Evolutionary conservation across 2,329 filamentous ascomycete species (phyloP), one percentile per base, ranked within the genome.

Genomic region (Fonsecaea nubica): DNA sequence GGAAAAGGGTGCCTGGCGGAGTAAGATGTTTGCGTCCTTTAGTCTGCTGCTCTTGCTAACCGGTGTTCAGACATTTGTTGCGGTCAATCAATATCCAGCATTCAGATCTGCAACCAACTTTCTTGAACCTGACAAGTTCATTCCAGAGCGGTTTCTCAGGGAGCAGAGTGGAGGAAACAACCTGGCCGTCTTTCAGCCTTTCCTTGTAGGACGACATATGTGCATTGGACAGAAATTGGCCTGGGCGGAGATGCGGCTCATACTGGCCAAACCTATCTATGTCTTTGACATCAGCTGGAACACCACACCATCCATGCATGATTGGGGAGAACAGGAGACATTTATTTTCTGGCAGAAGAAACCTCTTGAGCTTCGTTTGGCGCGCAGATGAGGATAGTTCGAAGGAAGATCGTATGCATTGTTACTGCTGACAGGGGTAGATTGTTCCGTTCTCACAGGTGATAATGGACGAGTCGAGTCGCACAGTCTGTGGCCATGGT

Each of bases 221-320:
- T 64, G 62, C 32, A 64, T 64, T 15, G 62, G 58, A 13, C 54
- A 59, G 53, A 83, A 81, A 64, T 75, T 86, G 53, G 83, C 83
- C 2, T 84, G 83, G 58, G 76, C 80, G n/a, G 83, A 86, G 70
- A 82, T 85, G 77, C 77, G 83, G 6, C 73, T 83, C 6, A 81
- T 85, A 40, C 72, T 85, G 8, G 79, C 81, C 0, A 79, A 78
- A 2, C 70, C 85, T 5, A 68, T 85, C 1, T 85, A 78, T 73
- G 81, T 81, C 52, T 85, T 84, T 69, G 82, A 86, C 63, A 66
- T 84, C 9, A 53, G 52, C 53, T 57, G 61, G 61, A 68, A 72
- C 40, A 53, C 72, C 1, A 32, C 40, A 15, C 40, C 61, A 21
- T 38, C 50, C 25, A 30, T 63, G 12, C 21, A 50, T 18, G 62